Evolutionary conservation across 495 filamentous ascomycete species (phyloP), one percentile per base, ranked within the genome.

Genomic region (Glonium stellatum): DNA sequence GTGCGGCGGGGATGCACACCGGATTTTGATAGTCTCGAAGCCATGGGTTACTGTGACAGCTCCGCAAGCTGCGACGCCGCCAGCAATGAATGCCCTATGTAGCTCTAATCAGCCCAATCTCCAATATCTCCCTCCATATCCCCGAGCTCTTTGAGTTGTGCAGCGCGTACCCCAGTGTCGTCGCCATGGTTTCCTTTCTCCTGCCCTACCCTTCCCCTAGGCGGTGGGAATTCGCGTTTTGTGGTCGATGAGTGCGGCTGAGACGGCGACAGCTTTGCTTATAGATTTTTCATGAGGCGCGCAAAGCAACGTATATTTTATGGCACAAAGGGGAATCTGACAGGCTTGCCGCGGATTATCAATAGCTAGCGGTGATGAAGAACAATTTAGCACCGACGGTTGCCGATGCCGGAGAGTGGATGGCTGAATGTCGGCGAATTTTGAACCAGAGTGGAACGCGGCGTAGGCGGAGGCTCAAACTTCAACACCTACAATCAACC

Each of bases 21-120:
- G 89, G 71, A 97, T 99, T 83, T 99, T 99, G 59, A 97, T 90
- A 6, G 93, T 97, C 76, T 99, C 93, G 77, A 97, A 97, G 60
- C 90, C 89, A 73, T 99, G 93, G 41, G 93, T 99, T 49, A 95
- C 92, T 4, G 93, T 97, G 54, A 99, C 95, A 55, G 93, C 93
- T 64, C 93, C 93, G 75, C 91, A 96, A 55, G 95, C 93, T 65
- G 93, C 93, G 70, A 97, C 88, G 61, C 93, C 93, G 71, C 93
- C 93, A 25, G 93, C 91, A 64, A 97, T 80, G 79, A 99, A 99
- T 10, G 83, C 81, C 46, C 83, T 85, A 37, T 42, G 25, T 15
- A 34, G 4, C 19, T 34, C 19, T 18, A 48, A 54, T 59, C 46
- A 41, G 48, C 35, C 25, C 57, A 53, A 25, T 53, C 23, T 22